Evolutionary conservation across 1,139 yeast species (phyloP).

Genomic region (Hemisphaericaspora lyxosophila): DNA sequence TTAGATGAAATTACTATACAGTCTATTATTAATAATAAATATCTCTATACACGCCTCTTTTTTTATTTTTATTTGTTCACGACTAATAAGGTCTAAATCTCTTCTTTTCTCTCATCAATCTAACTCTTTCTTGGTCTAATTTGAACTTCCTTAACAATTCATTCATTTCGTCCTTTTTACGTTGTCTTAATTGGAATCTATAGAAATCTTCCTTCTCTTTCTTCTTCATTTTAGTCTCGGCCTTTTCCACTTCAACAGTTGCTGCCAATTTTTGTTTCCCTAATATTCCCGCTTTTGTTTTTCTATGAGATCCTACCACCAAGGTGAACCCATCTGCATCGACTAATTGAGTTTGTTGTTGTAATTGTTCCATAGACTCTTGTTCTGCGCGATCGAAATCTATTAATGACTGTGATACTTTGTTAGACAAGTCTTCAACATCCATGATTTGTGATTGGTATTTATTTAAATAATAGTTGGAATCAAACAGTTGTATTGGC

Average conservation of each 20-base stretch:
- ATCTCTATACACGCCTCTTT: too few relatives aligned
- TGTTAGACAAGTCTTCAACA: constrained; percentile 43
- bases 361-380: constrained; percentile 58
- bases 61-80: too few relatives aligned
- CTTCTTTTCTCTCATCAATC: constrained; percentile 73
- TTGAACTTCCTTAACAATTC: constrained; percentile 80
- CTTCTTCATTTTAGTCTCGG: constrained; percentile 58
- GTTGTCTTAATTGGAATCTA: constrained; percentile 92
- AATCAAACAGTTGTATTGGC: constrained; percentile 32
- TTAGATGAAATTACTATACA: background rate
- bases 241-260: constrained; percentile 44
- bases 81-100: constrained; percentile 77
- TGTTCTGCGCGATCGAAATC: constrained; percentile 74
- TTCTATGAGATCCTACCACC: constrained; percentile 84
- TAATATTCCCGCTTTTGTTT: constrained; percentile 67
- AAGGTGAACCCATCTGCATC: constrained; percentile 94
- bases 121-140: constrained; percentile 85
- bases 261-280: constrained; percentile 53
- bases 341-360: constrained; percentile 56
- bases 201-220: constrained; percentile 91
- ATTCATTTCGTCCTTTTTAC: constrained; percentile 90
- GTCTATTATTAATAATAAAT: constrained; percentile 1
- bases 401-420: constrained; percentile 59
- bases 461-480: constrained; percentile 29
- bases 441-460: constrained; percentile 40